Evolutionary conservation across 768 basidiomycete species (phyloP).

Genomic region (Suillus bovinus): DNA sequence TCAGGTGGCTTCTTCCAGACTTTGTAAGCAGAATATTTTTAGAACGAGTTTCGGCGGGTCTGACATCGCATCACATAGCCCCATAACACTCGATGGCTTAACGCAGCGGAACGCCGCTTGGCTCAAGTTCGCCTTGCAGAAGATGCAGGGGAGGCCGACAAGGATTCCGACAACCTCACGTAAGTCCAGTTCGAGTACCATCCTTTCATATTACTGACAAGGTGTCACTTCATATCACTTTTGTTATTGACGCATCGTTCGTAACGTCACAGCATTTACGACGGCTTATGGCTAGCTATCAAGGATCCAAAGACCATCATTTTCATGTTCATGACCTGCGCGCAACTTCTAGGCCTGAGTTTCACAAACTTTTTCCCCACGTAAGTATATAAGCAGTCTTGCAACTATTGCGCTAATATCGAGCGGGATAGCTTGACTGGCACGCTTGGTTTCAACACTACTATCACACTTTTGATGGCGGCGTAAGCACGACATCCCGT

Average conservation of each 20-base stretch:
- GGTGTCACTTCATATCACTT: neutral
- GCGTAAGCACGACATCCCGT: constrained; percentile 44
- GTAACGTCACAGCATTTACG: constrained; percentile 38
- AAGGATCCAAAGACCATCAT: constrained; percentile 54
- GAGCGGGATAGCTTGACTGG: constrained; percentile 44
- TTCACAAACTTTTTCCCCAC: constrained; percentile 64
- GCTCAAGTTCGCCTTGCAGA: constrained; percentile 70
- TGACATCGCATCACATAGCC: constrained; percentile 40
- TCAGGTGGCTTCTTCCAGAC: constrained; percentile 59
- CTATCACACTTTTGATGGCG: constrained; percentile 58
- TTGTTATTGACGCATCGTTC: neutral
- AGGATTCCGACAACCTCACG: constrained; percentile 35
- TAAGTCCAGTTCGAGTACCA: constrained; percentile 10
- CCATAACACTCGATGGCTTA: constrained; percentile 62
- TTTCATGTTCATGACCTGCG: constrained; percentile 54
- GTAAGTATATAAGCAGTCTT: constrained; percentile 25
- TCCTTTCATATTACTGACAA: neutral
- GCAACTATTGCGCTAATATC: neutral
- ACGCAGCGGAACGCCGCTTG: constrained; percentile 50
- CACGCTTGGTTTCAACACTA: constrained; percentile 63
- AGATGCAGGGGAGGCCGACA: constrained; percentile 67
- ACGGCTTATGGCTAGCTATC: constrained; percentile 54
- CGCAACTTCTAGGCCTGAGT: constrained; percentile 55
- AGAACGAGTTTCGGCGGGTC: neutral
- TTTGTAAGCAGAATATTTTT: constrained; percentile 40